Evolutionary conservation across 192 early-diverging fungal genomes (phyloP).

Genomic region (Pilaira anomala): DNA sequence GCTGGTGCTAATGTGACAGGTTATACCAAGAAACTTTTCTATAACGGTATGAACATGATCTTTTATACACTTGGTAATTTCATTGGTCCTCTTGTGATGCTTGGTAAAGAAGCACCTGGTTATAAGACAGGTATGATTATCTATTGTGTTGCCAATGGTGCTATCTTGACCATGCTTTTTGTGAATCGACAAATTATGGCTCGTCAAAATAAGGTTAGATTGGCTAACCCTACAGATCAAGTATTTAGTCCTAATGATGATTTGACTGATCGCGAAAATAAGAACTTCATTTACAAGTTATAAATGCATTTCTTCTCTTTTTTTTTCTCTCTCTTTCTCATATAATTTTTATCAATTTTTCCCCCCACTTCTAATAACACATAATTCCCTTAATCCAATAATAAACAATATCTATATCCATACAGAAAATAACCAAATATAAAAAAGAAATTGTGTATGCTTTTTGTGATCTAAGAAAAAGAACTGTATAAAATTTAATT

Average conservation of each 20-base stretch:
- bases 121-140: slow-evolving; percentile 22
- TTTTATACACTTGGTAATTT: slow-evolving; percentile 22
- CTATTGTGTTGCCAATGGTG: slow-evolving; percentile 3
- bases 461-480: slow-evolving; percentile 1
- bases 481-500: not conserved
- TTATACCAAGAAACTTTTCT: slow-evolving; percentile 25
- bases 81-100: slow-evolving; percentile 25
- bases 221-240: not conserved
- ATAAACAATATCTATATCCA: no score
- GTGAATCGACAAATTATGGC: slow-evolving; percentile 7
- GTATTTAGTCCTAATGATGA: not conserved
- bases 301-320: not conserved
- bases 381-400: no score
- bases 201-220: slow-evolving; percentile 4
- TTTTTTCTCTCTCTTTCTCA: not conserved
- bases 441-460: not conserved
- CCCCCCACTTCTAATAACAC: no score
- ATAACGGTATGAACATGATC: slow-evolving; percentile 4
- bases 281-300: slow-evolving; percentile 19
- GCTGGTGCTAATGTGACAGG: slow-evolving; percentile 14
- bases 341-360: not conserved
- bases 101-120: slow-evolving; percentile 5
- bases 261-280: slow-evolving; percentile 22
- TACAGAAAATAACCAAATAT: not conserved
- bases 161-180: slow-evolving; percentile 13